Evolutionary conservation across 805 yeast genomes (phyloP).

Genomic region (Wickerhamiella australiensis): DNA sequence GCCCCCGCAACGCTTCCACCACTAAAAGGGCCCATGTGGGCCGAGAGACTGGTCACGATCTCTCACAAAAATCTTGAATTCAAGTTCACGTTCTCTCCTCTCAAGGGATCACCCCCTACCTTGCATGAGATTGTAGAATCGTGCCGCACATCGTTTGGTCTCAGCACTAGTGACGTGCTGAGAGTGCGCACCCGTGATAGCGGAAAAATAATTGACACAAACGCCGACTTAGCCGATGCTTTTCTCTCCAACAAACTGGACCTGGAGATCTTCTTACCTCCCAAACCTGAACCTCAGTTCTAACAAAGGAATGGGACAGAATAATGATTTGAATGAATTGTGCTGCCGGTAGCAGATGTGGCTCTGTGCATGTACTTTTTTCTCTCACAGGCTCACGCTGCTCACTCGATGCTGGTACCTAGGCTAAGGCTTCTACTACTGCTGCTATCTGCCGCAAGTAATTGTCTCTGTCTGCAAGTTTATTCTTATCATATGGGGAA

Average conservation of each 20-base stretch:
- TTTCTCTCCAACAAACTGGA: constrained; percentile 33
- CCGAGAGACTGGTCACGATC: constrained; percentile 26
- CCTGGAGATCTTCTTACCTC: constrained; percentile 32
- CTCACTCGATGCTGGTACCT: no score
- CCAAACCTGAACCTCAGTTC: constrained; percentile 11
- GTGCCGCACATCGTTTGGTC: constrained; percentile 60
- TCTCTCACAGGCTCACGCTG: no score
- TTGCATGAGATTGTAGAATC: constrained; percentile 65
- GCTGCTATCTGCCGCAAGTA: no score
- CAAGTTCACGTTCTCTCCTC: constrained; percentile 51
- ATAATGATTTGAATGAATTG: neutral
- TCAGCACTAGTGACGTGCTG: constrained; percentile 31
- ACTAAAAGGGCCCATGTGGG: constrained; percentile 10
- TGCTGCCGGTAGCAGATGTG: no score
- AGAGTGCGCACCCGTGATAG: constrained; percentile 29
- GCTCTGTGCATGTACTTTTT: no score
- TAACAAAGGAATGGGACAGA: neutral
- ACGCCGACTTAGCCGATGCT: constrained; percentile 38
- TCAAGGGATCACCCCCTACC: constrained; percentile 69
- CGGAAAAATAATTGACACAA: constrained; percentile 31
- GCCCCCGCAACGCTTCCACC: constrained; percentile 2
- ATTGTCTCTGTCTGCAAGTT: no score
- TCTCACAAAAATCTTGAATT: constrained; percentile 30
- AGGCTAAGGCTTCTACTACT: no score
- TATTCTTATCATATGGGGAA: neutral